Conservation (phyloP, 306 rosid genomes). For the Lagenaria siceraria region DNA sequence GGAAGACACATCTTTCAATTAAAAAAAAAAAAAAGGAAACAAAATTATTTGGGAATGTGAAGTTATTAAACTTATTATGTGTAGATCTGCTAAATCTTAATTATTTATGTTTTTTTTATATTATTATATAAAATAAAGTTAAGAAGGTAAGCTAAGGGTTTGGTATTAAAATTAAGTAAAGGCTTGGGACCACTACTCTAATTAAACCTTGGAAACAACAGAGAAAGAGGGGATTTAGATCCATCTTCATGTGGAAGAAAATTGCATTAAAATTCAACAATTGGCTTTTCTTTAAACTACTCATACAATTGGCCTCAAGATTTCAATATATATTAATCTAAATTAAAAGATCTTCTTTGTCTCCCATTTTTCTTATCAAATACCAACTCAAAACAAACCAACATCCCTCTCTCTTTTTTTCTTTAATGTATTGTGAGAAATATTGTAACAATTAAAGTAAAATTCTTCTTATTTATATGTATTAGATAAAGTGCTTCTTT, state of each 20-base stretch:
- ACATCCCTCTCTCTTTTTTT: not conserved
- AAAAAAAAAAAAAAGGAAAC: not conserved
- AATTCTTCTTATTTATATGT: no score
- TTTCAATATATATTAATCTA: not conserved
- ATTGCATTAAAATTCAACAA: not conserved
- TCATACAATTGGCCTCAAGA: not conserved
- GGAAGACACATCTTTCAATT: not conserved
- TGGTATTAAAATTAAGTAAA: not conserved
- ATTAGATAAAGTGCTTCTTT: no score
- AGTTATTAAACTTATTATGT: not conserved
- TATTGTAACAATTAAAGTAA: no score
- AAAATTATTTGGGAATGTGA: constrained; percentile 1
- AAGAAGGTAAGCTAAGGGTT: no score
- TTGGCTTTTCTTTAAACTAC: not conserved
- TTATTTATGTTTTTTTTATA: not conserved
- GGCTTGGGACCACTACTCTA: not conserved
- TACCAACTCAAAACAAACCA: not conserved
- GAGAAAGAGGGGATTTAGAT: not conserved
- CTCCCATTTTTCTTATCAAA: not conserved
- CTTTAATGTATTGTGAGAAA: no score
- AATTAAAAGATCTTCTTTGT: not conserved
- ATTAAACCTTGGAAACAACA: constrained; percentile 3
- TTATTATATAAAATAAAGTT: not conserved
- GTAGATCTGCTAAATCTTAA: not conserved
- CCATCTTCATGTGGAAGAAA: not conserved